A percentile compares a stretch with the other conserved stretches of the same genome.
phyloP scores from a whole-genome alignment of 768 basidiomycete species.

The Lentinula lateritia region DNA sequence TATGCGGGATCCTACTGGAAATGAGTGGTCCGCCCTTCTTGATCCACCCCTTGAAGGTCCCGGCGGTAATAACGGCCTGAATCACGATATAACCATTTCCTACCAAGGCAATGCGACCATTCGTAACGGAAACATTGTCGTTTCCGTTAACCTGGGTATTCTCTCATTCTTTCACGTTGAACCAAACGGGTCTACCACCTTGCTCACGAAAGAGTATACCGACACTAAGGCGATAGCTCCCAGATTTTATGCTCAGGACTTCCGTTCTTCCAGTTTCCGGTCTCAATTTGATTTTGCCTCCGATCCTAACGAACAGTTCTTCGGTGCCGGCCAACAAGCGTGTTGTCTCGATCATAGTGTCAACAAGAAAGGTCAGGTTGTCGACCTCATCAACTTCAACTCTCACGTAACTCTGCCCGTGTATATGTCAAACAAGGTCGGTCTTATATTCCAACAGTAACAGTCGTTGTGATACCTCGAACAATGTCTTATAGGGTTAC shows the following conservation, averaged over 20 bases:
- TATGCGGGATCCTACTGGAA: slow-evolving; percentile 27
- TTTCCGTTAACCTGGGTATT: slow-evolving; percentile 17
- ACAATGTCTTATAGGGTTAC: slow-evolving; percentile 20
- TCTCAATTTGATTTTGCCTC: slow-evolving; percentile 26
- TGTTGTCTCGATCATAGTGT: slow-evolving; percentile 31
- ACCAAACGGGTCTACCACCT: slow-evolving; percentile 19
- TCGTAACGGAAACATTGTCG: slow-evolving; percentile 27
- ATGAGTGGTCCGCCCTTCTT: slow-evolving; percentile 26
- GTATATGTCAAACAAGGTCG: slow-evolving; percentile 32
- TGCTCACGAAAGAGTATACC: slow-evolving; percentile 24
- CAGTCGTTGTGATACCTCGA: not conserved
- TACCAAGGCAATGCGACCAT: slow-evolving; percentile 24
- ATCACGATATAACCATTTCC: slow-evolving; percentile 22
- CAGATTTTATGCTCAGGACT: slow-evolving; percentile 27
- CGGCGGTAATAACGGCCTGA: slow-evolving; percentile 21
- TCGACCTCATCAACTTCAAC: slow-evolving; percentile 31
- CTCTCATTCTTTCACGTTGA: slow-evolving; percentile 26
- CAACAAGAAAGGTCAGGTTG: slow-evolving; percentile 33
- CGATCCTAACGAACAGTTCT: slow-evolving; percentile 28
- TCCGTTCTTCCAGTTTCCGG: slow-evolving; percentile 23
- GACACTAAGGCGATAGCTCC: slow-evolving; percentile 25
- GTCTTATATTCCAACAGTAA: not conserved
- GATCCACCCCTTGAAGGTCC: slow-evolving; percentile 31
- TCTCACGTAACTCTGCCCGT: slow-evolving; percentile 29
- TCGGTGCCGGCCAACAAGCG: slow-evolving; percentile 30